These are phyloP conservation scores for Aspergillus caelatus DNA, from an alignment of 2,329 filamentous ascomycete genomes.

Conservation along the genomic window DNA sequence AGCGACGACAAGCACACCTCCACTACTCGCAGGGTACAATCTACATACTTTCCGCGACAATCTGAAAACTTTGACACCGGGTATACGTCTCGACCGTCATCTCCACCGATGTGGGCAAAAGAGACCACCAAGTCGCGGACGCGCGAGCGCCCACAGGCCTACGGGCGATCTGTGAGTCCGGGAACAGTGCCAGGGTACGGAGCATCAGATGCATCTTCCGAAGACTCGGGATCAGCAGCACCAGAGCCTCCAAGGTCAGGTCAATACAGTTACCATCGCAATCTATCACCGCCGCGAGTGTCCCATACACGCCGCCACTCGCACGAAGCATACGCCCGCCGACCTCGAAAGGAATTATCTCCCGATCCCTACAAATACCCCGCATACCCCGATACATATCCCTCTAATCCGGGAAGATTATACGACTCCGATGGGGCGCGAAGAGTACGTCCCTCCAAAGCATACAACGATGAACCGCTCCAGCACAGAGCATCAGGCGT, in stretches of 20 bases:
- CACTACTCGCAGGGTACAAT: slow-evolving; percentile 23
- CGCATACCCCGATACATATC: slow-evolving; percentile 14
- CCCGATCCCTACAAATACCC: slow-evolving; percentile 22
- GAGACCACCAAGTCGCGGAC: slow-evolving; percentile 22
- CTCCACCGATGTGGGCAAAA: slow-evolving; percentile 28
- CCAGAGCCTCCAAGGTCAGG: slow-evolving; percentile 13
- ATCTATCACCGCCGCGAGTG: slow-evolving; percentile 31
- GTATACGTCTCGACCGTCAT: slow-evolving; percentile 28
- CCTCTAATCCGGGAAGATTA: slow-evolving; percentile 10
- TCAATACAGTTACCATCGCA: slow-evolving; percentile 21
- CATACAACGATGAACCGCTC: slow-evolving; percentile 20
- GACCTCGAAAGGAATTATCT: slow-evolving; percentile 32
- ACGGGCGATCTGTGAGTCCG: slow-evolving; percentile 23
- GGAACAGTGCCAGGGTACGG: slow-evolving; percentile 23
- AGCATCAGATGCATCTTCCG: slow-evolving; percentile 33
- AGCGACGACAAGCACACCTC: slow-evolving; percentile 27
- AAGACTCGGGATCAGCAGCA: slow-evolving; percentile 25
- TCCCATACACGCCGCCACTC: slow-evolving; percentile 37
- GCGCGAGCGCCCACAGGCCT: slow-evolving; percentile 24
- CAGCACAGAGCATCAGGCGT: slow-evolving; percentile 12
- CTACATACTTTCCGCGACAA: slow-evolving; percentile 18
- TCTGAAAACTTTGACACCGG: slow-evolving; percentile 23
- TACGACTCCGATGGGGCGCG: slow-evolving; percentile 26
- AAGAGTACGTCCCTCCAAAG: slow-evolving; percentile 10
- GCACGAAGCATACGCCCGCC: slow-evolving; percentile 39